Conservation (phyloP, 441 rosid genomes). For the Sinapis alba region DNA sequence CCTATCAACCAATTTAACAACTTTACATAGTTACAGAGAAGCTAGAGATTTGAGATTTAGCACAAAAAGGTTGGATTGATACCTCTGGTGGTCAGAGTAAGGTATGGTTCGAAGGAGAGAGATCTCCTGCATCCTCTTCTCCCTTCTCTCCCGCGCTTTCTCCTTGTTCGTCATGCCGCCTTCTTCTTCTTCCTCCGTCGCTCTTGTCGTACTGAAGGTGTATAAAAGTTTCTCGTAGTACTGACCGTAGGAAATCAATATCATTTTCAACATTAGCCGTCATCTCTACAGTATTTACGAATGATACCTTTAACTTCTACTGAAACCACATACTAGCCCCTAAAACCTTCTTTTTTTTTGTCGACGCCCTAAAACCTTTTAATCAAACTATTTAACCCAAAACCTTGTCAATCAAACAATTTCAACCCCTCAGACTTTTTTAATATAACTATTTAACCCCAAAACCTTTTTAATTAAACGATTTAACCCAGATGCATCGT, state of each 20-base stretch:
- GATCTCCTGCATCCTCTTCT: conserved; percentile 76
- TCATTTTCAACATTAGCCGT: background rate
- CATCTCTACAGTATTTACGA: background rate
- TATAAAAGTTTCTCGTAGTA: background rate
- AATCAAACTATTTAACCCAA: background rate
- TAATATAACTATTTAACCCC: background rate
- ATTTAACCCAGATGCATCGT: background rate
- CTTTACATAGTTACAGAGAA: background rate
- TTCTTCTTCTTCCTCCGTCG: conserved; percentile 4
- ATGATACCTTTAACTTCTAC: background rate
- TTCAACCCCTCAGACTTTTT: background rate
- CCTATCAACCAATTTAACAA: background rate
- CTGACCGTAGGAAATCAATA: background rate
- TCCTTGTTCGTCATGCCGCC: conserved; percentile 52
- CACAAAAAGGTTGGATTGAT: background rate
- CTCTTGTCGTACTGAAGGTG: conserved; percentile 3
- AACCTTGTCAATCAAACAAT: background rate
- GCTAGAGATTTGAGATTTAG: background rate
- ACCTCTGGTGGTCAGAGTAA: conserved; percentile 89
- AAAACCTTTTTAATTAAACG: background rate
- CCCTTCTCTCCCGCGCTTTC: conserved; percentile 78
- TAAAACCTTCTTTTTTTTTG: no score
- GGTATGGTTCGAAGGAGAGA: conserved; percentile 91
- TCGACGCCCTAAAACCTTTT: background rate
- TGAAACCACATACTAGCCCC: background rate